Evolutionary conservation across 2,329 filamentous ascomycete genomes (phyloP).

Genomic region (Botrytis pseudocinerea): DNA sequence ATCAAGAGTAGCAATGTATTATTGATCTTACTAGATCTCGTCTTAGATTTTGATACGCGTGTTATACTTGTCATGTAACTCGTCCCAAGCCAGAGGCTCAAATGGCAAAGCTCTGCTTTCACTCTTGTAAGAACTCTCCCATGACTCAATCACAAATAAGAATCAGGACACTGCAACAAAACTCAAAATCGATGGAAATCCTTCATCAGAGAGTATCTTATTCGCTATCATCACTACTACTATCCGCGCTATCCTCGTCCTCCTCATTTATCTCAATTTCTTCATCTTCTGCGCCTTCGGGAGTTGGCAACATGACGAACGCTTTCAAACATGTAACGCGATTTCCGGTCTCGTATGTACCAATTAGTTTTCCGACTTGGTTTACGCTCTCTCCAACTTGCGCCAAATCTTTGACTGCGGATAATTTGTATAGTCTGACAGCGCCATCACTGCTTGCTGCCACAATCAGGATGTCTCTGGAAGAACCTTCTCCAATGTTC

Average conservation of each 20-base stretch:
- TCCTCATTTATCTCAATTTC: conserved; percentile 33
- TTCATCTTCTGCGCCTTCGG: conserved; percentile 58
- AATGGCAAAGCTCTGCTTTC: not conserved
- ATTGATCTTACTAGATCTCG: not conserved
- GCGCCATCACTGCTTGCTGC: conserved; percentile 84
- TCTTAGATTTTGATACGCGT: not conserved
- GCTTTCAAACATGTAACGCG: conserved; percentile 85
- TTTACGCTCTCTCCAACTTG: conserved; percentile 41
- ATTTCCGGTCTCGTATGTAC: conserved; percentile 80
- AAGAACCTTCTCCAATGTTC: conserved; percentile 41
- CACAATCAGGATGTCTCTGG: conserved; percentile 57
- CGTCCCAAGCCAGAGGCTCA: not conserved
- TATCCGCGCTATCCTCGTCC: conserved; percentile 26
- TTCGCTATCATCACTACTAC: conserved; percentile 40
- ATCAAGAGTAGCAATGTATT: not conserved
- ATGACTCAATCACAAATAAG: not conserved
- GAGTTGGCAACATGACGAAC: conserved; percentile 77
- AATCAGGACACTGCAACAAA: not conserved
- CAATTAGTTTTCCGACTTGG: conserved; percentile 58
- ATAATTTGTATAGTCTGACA: conserved; percentile 73
- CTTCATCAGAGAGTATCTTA: conserved; percentile 37
- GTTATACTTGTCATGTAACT: not conserved
- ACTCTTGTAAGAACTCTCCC: not conserved
- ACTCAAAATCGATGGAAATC: conserved; percentile 7
- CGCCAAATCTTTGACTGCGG: conserved; percentile 37